Conservation (phyloP, 768 basidiomycete genomes). For the Chalciporus piperatus region DNA sequence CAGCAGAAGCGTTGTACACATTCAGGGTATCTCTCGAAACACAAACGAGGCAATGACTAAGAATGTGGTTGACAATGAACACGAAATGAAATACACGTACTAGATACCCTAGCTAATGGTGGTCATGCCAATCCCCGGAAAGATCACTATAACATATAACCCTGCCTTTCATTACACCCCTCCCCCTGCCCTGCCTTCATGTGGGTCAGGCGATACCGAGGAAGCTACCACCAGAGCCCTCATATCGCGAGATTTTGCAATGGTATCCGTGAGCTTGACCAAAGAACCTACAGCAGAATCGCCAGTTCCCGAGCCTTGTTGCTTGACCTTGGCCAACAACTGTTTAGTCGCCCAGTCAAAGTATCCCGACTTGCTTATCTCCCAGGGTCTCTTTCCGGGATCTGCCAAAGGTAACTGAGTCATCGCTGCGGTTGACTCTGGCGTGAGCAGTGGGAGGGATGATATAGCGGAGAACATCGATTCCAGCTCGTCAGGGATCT, state of each 20-base stretch:
- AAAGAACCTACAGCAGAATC: conserved; percentile 24
- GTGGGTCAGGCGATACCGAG: neutral
- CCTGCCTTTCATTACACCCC: neutral
- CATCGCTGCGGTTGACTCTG: conserved; percentile 38
- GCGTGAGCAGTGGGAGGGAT: conserved; percentile 45
- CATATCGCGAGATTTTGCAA: conserved; percentile 21
- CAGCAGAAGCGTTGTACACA: no score
- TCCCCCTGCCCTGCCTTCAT: neutral
- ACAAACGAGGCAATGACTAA: no score
- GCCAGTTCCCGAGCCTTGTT: conserved; percentile 12
- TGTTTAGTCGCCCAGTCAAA: conserved; percentile 71
- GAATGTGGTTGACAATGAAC: neutral
- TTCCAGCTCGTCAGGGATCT: conserved; percentile 40
- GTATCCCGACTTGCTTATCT: conserved; percentile 71
- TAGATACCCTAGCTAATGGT: neutral
- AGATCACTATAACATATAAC: neutral
- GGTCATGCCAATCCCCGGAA: neutral
- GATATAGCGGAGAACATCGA: conserved; percentile 48
- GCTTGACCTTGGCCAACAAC: conserved; percentile 38
- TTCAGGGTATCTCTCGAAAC: no score
- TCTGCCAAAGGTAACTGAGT: conserved; percentile 36
- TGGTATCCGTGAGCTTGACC: conserved; percentile 13
- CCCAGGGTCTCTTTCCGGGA: conserved; percentile 75
- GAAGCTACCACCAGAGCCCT: conserved; percentile 13
- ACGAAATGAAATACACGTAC: neutral